phyloP scores from a whole-genome alignment of 352 stramenopile species.

The Phytophthora citrophthora region DNA sequence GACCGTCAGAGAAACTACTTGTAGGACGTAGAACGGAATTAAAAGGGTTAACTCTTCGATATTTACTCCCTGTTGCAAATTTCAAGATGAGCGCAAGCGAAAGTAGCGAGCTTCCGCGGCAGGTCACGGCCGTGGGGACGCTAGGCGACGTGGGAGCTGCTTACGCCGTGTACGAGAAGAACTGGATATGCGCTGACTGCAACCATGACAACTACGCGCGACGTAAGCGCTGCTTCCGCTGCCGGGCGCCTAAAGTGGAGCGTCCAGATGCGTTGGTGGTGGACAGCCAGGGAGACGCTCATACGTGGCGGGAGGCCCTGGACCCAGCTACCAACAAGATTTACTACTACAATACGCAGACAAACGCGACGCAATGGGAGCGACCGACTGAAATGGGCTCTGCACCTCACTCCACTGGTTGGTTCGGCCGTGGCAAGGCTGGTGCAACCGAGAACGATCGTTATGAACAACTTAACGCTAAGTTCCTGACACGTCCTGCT shows the following conservation, averaged over 20 bases:
- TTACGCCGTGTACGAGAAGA: slow-evolving; percentile 91
- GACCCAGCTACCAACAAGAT: slow-evolving; percentile 91
- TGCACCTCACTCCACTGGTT: slow-evolving; percentile 90
- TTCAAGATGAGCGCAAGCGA: slow-evolving; percentile 7
- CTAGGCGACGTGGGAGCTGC: slow-evolving; percentile 83
- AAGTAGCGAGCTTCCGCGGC: slow-evolving; percentile 46
- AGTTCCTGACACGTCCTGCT: slow-evolving; percentile 85
- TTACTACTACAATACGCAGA: slow-evolving; percentile 94
- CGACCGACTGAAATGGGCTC: slow-evolving; percentile 91
- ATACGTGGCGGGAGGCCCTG: slow-evolving; percentile 91
- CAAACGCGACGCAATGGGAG: slow-evolving; percentile 90
- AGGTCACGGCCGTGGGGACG: slow-evolving; percentile 81
- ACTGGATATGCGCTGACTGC: slow-evolving; percentile 89
- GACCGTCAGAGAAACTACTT: too few relatives aligned
- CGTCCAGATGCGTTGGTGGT: slow-evolving; percentile 65
- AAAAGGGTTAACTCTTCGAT: too few relatives aligned
- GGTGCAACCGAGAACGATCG: slow-evolving; percentile 69
- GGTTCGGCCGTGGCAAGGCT: slow-evolving; percentile 92
- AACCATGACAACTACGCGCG: slow-evolving; percentile 88
- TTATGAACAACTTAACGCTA: slow-evolving; percentile 87
- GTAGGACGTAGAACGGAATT: too few relatives aligned
- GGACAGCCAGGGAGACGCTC: slow-evolving; percentile 51
- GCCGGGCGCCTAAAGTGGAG: slow-evolving; percentile 76
- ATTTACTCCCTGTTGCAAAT: too few relatives aligned
- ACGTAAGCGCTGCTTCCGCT: slow-evolving; percentile 78